These are phyloP conservation scores for Colletotrichum viniferum DNA, from an alignment of 2,329 filamentous ascomycete genomes.

Conservation along the genomic window DNA sequence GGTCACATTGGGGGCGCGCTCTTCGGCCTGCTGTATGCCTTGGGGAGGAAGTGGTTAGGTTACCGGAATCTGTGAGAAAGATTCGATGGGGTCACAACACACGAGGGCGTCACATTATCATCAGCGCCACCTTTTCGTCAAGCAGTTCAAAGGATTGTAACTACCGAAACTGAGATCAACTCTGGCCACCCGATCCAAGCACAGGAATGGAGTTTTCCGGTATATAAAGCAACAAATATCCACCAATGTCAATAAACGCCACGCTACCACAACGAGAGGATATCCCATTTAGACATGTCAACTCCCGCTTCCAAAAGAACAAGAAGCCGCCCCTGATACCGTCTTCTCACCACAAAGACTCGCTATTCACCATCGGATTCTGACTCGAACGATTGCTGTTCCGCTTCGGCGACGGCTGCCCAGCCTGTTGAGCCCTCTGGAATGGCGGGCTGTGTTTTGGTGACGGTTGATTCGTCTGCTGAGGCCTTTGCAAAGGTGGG, in stretches of 20 bases:
- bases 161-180: constrained; percentile 12
- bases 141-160: not conserved
- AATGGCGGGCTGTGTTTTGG: constrained; percentile 4
- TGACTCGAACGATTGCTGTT: not conserved
- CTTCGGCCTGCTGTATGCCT: constrained; percentile 9
- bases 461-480: not conserved
- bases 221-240: not conserved
- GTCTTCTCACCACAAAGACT: constrained; percentile 2
- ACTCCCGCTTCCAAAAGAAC: not conserved
- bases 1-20: constrained; percentile 11
- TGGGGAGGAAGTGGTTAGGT: not conserved
- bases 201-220: not conserved
- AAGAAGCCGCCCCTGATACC: not conserved
- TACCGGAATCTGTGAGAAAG: constrained; percentile 1
- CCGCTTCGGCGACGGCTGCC: not conserved
- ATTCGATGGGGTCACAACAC: not conserved
- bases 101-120: not conserved
- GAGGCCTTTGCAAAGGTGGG: constrained; percentile 1
- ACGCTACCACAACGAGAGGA: not conserved
- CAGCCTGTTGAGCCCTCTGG: not conserved
- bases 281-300: not conserved
- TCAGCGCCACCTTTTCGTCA: not conserved
- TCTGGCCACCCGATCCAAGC: not conserved
- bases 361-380: constrained; percentile 18
- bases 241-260: constrained; percentile 10